A percentile compares a stretch with the other conserved stretches of the same genome.
Evolutionary conservation across 768 basidiomycete species (phyloP).

Genomic region (Ramaria rubella): DNA sequence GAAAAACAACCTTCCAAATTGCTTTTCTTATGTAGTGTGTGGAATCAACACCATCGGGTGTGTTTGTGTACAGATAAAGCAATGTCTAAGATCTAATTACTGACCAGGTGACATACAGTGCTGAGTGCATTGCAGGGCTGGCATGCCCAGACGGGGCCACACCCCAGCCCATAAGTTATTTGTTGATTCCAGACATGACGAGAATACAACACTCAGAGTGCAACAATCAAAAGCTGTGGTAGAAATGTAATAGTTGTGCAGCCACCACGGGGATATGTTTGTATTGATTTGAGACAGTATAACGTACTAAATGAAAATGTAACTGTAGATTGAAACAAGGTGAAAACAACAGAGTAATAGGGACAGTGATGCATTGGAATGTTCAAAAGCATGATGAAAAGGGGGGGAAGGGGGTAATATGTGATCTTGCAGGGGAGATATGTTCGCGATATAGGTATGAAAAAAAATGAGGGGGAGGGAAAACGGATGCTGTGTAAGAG

Average conservation of each 20-base stretch:
- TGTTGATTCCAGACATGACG: neutral
- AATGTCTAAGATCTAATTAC: no score
- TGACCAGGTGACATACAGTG: no score
- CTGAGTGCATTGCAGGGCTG: no score
- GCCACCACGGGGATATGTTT: neutral
- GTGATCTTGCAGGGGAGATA: neutral
- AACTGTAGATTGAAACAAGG: neutral
- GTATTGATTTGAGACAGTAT: neutral
- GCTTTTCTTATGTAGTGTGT: no score
- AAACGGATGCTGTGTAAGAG: neutral
- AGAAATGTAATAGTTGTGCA: neutral
- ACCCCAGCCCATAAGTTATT: no score
- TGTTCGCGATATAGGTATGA: neutral
- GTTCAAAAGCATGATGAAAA: slow-evolving; percentile 19
- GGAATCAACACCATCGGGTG: no score
- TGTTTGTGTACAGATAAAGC: no score
- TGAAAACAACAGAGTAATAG: neutral
- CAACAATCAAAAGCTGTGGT: neutral
- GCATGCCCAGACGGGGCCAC: no score
- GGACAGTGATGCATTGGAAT: neutral
- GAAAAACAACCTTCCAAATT: no score
- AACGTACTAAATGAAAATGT: neutral
- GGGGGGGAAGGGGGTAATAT: neutral
- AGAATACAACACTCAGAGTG: neutral
- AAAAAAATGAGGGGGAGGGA: neutral